These are phyloP conservation scores for Aspergillus bridgeri DNA, from an alignment of 495 filamentous ascomycete genomes.

Conservation along the genomic window DNA sequence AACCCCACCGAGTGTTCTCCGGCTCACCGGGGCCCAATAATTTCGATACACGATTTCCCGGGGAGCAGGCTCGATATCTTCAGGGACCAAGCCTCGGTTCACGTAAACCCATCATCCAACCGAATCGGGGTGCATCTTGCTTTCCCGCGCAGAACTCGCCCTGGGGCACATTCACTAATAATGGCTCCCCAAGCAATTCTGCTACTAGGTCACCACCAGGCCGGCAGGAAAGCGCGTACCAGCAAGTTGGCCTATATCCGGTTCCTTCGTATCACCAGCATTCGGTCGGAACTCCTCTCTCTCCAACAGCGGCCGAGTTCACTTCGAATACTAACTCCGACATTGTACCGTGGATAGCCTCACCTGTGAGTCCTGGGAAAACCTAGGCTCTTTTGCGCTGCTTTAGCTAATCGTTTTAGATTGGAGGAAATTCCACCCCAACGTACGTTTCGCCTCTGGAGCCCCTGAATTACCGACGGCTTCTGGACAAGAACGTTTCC, in stretches of 20 bases:
- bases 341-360: constrained; percentile 44
- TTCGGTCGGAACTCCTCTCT: constrained; percentile 75
- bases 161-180: constrained; percentile 35
- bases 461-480: constrained; percentile 93
- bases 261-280: constrained; percentile 61
- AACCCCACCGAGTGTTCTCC: constrained; percentile 40
- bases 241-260: constrained; percentile 50
- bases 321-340: constrained; percentile 43
- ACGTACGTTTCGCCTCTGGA: constrained; percentile 85
- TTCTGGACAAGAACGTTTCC: constrained; percentile 92
- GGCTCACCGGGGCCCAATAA: constrained; percentile 32
- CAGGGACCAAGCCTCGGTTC: constrained; percentile 31
- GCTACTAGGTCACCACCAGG: constrained; percentile 32
- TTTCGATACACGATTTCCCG: constrained; percentile 25
- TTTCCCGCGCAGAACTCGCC: constrained; percentile 28
- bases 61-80: constrained; percentile 32
- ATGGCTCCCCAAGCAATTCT: constrained; percentile 24
- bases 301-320: constrained; percentile 82
- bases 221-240: constrained; percentile 38
- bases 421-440: constrained; percentile 51
- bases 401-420: constrained; percentile 19
- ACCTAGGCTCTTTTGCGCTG: background rate
- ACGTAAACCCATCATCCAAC: constrained; percentile 38
- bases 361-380: constrained; percentile 38
- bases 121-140: constrained; percentile 36